A percentile compares a stretch with the other conserved stretches of the same genome.
These are phyloP conservation scores for Aschersonia sp. DNA, from an alignment of 2,329 filamentous ascomycete species.

Conservation along the genomic window DNA sequence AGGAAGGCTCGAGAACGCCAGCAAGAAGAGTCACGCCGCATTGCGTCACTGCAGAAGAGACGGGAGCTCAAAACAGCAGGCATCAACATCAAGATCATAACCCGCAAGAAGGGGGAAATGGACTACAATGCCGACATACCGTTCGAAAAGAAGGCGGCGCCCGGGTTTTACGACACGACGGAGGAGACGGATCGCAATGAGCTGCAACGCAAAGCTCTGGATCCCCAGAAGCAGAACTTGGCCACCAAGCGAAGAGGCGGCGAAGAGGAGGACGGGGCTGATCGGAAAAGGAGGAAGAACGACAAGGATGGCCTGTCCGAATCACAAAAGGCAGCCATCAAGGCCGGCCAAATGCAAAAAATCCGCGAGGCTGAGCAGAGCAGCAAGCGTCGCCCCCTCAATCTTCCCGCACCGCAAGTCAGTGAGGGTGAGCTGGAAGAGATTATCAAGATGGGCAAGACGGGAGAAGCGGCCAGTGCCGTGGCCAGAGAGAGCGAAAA, in stretches of 20 bases:
- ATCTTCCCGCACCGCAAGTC: constrained; percentile 79
- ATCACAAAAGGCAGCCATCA: constrained; percentile 73
- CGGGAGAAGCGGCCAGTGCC: constrained; percentile 70
- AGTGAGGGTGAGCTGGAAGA: constrained; percentile 87
- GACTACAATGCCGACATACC: constrained; percentile 99
- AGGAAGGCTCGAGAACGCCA: constrained; percentile 91
- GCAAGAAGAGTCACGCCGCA: constrained; percentile 79
- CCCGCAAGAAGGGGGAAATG: constrained; percentile 90
- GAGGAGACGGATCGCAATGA: constrained; percentile 77
- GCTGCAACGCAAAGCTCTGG: constrained; percentile 67
- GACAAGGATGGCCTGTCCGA: constrained; percentile 71
- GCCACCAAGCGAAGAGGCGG: constrained; percentile 90
- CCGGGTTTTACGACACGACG: constrained; percentile 84
- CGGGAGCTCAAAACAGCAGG: constrained; percentile 93
- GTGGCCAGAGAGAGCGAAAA: constrained; percentile 69
- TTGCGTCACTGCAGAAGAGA: constrained; percentile 86
- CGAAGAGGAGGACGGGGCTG: constrained; percentile 68
- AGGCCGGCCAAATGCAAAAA: constrained; percentile 87
- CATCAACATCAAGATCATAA: constrained; percentile 93
- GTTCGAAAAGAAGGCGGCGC: constrained; percentile 80
- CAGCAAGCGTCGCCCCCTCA: constrained; percentile 76
- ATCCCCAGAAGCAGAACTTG: constrained; percentile 82
- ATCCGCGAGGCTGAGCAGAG: constrained; percentile 93
- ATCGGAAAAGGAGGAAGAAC: constrained; percentile 77
- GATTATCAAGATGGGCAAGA: constrained; percentile 97